A percentile compares a stretch with the other conserved stretches of the same genome.
phyloP scores from a whole-genome alignment of 228 moss, liverwort and hornwort genomes.

The Sphagnum fallax region DNA sequence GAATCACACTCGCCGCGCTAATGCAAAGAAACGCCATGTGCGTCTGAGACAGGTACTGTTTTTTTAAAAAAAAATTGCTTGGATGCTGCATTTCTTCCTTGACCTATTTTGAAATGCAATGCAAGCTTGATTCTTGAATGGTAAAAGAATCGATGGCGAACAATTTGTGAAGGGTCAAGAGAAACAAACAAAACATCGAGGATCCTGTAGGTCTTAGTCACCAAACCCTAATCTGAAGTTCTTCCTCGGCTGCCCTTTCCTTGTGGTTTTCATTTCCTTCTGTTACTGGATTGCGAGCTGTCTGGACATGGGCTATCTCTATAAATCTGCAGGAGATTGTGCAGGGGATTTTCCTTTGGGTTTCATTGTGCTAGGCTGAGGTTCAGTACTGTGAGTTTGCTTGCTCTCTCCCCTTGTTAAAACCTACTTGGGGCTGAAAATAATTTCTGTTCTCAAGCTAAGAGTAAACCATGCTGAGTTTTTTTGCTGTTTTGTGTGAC shows the following conservation, averaged over 20 bases:
- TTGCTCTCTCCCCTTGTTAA: not conserved
- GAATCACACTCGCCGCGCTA: slow-evolving; percentile 96
- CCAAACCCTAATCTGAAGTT: not conserved
- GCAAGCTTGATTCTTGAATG: not conserved
- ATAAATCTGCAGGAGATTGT: too few relatives aligned
- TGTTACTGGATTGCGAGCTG: too few relatives aligned
- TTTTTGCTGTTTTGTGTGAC: not conserved
- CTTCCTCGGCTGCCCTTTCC: too few relatives aligned
- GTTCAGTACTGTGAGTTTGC: not conserved
- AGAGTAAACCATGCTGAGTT: not conserved
- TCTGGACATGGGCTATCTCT: too few relatives aligned
- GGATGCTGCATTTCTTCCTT: not conserved
- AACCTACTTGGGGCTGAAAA: too few relatives aligned
- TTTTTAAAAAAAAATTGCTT: not conserved
- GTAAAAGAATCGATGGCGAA: not conserved
- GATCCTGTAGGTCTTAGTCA: not conserved
- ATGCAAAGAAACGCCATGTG: slow-evolving; percentile 85
- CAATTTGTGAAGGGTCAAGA: not conserved
- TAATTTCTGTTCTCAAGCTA: not conserved
- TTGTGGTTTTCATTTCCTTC: too few relatives aligned
- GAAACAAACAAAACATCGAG: not conserved
- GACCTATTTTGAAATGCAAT: not conserved
- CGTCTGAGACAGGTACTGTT: slow-evolving; percentile 67
- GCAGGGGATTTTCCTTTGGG: too few relatives aligned
- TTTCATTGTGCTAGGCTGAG: too few relatives aligned